Percentiles rank a stretch among this genome's conserved stretches.
Evolutionary conservation across 805 yeast species (phyloP).

Genomic region (Saccharomycopsis sp.): DNA sequence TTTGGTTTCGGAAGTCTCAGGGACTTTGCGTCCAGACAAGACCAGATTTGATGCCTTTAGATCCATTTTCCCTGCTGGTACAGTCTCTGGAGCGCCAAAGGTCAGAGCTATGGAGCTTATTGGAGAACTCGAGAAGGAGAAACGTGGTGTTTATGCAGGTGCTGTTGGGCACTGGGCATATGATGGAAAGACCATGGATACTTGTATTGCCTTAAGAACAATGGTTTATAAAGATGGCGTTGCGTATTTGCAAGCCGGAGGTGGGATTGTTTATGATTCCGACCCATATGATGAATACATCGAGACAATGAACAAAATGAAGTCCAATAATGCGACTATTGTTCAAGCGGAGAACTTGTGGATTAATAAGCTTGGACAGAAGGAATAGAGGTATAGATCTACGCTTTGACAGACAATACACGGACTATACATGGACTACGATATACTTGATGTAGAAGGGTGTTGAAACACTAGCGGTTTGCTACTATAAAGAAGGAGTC

Average conservation of each 20-base stretch:
- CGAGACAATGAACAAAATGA: slow-evolving; percentile 97
- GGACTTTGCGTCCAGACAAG: slow-evolving; percentile 75
- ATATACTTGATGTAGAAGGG: neutral
- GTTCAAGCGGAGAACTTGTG: slow-evolving; percentile 85
- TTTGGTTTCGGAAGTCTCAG: slow-evolving; percentile 89
- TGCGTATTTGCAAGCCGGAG: slow-evolving; percentile 97
- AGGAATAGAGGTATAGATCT: no score
- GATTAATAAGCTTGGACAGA: slow-evolving; percentile 25
- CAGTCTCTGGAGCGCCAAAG: slow-evolving; percentile 98
- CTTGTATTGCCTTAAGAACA: slow-evolving; percentile 95
- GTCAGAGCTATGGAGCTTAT: slow-evolving; percentile 94
- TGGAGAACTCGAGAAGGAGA: slow-evolving; percentile 82
- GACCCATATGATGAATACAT: slow-evolving; percentile 93
- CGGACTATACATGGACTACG: no score
- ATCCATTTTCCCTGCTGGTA: slow-evolving; percentile 98
- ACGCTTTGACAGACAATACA: no score
- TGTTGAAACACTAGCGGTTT: no score
- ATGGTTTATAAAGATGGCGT: slow-evolving; percentile 89
- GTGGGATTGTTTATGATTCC: slow-evolving; percentile 94
- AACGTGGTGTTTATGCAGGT: slow-evolving; percentile 96
- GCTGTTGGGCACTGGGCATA: slow-evolving; percentile 99
- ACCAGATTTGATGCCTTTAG: slow-evolving; percentile 95
- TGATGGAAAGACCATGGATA: slow-evolving; percentile 91
- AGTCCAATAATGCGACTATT: slow-evolving; percentile 83
- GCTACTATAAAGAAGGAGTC: no score